These are phyloP conservation scores for Dactylellina parvicollis DNA, from an alignment of 2,329 filamentous ascomycete genomes.

Conservation along the genomic window DNA sequence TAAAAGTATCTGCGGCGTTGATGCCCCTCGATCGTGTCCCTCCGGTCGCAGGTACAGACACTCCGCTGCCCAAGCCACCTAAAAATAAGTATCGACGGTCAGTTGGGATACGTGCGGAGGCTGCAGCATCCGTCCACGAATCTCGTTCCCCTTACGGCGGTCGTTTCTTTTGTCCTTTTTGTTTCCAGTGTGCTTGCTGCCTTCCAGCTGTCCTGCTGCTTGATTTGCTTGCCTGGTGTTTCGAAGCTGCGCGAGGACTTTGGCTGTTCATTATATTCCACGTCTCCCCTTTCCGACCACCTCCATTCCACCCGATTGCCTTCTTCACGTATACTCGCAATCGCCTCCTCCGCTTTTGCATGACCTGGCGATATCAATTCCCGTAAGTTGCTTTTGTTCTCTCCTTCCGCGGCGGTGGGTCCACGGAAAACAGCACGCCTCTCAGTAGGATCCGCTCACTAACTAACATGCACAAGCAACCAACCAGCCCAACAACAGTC, in stretches of 20 bases:
- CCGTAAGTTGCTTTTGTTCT: not conserved
- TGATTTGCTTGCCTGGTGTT: not conserved
- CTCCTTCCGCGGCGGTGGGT: too few relatives aligned
- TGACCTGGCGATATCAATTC: not conserved
- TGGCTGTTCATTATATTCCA: not conserved
- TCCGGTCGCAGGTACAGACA: constrained; percentile 36
- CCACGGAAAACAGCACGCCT: too few relatives aligned
- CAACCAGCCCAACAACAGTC: not conserved
- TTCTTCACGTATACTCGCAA: not conserved
- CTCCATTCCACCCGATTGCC: not conserved
- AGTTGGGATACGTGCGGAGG: too few relatives aligned
- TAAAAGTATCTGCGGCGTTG: constrained; percentile 20
- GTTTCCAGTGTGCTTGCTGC: not conserved
- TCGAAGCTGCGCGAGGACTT: not conserved
- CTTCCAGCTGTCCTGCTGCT: constrained; percentile 12
- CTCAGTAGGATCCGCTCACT: constrained; percentile 31
- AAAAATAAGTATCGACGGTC: constrained; percentile 38
- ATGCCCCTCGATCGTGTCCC: constrained; percentile 24
- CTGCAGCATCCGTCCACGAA: constrained; percentile 9
- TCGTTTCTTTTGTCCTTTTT: constrained; percentile 4
- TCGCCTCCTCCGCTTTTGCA: not conserved
- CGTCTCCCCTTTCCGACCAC: constrained; percentile 16
- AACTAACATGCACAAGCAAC: not conserved
- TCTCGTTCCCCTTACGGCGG: not conserved
- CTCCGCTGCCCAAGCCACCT: constrained; percentile 16